These are phyloP conservation scores for Dendrobium chrysotoxum DNA, from an alignment of 106 monocot genomes.

Conservation along the genomic window DNA sequence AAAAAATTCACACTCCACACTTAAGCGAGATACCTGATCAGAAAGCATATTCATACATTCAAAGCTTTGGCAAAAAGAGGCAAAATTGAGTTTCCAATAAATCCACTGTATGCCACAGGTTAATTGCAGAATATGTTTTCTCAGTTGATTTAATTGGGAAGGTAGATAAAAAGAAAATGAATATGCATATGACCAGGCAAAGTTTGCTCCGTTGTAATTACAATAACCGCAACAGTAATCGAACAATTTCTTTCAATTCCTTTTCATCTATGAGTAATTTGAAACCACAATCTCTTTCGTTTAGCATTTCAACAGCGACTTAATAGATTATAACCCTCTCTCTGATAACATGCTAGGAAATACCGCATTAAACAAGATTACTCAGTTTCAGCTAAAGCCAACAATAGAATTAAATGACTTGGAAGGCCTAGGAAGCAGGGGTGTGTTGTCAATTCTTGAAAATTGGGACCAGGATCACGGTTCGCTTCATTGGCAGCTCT, in stretches of 20 bases:
- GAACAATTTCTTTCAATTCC: background rate
- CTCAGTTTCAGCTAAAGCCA: background rate
- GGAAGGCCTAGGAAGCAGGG: background rate
- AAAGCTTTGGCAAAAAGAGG: background rate
- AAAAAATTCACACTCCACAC: background rate
- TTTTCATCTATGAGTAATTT: too few species aligned
- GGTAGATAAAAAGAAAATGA: background rate
- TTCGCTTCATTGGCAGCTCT: too few species aligned
- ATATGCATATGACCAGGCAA: background rate
- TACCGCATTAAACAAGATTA: background rate
- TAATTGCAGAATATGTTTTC: too few species aligned
- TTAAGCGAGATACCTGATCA: background rate
- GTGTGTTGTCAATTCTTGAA: too few species aligned
- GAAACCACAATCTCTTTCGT: too few species aligned
- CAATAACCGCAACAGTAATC: background rate
- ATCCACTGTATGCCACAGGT: background rate
- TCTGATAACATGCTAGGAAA: background rate
- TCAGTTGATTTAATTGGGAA: too few species aligned
- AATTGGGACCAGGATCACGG: background rate
- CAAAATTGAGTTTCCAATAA: background rate
- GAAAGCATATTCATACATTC: background rate
- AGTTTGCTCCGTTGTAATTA: background rate
- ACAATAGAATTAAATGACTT: background rate
- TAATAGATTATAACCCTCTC: background rate
- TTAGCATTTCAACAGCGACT: background rate